These are phyloP conservation scores for Sesbania bispinosa DNA, from an alignment of 306 rosid genomes.

Conservation along the genomic window DNA sequence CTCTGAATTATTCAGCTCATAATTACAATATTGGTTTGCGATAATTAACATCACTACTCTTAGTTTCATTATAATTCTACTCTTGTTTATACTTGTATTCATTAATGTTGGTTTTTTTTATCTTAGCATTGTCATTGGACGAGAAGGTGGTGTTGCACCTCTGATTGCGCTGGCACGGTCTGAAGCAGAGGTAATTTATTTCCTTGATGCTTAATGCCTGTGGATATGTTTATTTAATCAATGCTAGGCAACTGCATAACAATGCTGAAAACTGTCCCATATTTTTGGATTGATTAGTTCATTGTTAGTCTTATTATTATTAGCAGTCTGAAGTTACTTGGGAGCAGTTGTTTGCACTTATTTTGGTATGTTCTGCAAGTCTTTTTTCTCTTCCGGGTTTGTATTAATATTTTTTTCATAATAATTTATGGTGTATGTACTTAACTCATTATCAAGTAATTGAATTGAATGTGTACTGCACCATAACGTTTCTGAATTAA, in stretches of 20 bases:
- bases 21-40: too few species aligned
- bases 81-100: not conserved
- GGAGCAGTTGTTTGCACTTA: not conserved
- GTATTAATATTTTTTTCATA: not conserved
- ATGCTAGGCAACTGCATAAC: slow-evolving; percentile 3
- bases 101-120: slow-evolving; percentile 28
- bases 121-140: slow-evolving; percentile 92
- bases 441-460: not conserved
- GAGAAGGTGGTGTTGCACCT: slow-evolving; percentile 99
- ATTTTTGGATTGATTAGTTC: slow-evolving; percentile 8
- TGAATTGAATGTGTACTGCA: too few species aligned
- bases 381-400: not conserved
- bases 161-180: slow-evolving; percentile 94
- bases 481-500: too few species aligned
- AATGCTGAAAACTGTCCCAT: not conserved
- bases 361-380: not conserved
- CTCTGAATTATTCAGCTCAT: too few species aligned
- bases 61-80: slow-evolving; percentile 1
- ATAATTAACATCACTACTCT: too few species aligned
- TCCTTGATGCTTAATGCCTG: slow-evolving; percentile 1
- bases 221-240: not conserved
- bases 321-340: slow-evolving; percentile 5
- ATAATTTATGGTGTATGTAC: not conserved
- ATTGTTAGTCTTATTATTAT: not conserved
- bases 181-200: slow-evolving; percentile 72